Conservation (phyloP, 176 grass and related monocot genomes). For the Triticum dicoccoides region DNA sequence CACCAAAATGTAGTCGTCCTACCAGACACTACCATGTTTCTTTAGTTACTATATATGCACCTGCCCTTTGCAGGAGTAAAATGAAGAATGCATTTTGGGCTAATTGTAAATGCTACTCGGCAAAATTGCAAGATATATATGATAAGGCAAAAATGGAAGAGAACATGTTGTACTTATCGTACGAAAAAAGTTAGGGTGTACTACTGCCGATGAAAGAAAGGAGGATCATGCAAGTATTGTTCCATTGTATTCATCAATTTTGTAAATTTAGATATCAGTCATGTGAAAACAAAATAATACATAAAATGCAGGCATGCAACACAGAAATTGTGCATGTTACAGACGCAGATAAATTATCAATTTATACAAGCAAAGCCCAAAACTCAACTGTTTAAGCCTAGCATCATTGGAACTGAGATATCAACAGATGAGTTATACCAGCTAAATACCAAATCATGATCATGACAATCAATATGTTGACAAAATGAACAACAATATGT, state of each 20-base stretch:
- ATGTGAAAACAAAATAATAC: not conserved
- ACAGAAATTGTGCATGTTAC: not conserved
- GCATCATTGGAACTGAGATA: not conserved
- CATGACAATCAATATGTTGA: not conserved
- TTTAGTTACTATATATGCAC: constrained; percentile 9
- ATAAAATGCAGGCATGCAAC: not conserved
- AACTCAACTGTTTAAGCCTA: not conserved
- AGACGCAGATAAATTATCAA: not conserved
- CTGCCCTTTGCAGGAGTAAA: not conserved
- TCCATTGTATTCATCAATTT: not conserved
- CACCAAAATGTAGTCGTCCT: not conserved
- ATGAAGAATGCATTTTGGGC: not conserved
- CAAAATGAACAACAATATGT: not conserved
- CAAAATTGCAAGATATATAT: not conserved
- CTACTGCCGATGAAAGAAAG: not conserved
- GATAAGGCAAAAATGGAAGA: not conserved
- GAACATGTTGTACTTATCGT: constrained; percentile 1
- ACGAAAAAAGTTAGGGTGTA: not conserved
- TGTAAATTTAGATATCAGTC: not conserved
- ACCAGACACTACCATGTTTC: not conserved
- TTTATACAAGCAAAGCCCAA: not conserved
- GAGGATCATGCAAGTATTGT: not conserved
- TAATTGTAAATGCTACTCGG: not conserved
- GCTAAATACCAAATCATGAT: constrained; percentile 14
- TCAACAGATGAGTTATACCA: not conserved